Evolutionary conservation across 768 basidiomycete genomes (phyloP), one percentile per base, ranked within the genome.

Genomic region (Tulasnella sp.): DNA sequence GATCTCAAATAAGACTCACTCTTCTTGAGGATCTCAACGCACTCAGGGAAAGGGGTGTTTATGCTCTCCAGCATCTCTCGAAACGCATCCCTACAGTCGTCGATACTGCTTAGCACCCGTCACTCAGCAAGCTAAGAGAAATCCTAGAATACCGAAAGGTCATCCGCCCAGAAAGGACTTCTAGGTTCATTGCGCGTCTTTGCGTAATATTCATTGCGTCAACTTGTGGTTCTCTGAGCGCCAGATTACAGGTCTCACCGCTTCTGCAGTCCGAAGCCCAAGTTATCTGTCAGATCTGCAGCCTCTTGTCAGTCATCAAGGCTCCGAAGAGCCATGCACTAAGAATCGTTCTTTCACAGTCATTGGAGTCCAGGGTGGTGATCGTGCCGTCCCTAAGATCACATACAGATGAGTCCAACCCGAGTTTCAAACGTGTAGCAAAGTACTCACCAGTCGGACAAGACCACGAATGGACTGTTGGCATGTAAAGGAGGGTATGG

Each of bases 301-400:
- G 29, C 9, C 21, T 19, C n/a, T 11, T 34, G 25, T 19, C 38
- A 56, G 21, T 29, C 25, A 24, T 2, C 17, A 52, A 17, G 12
- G 21, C 15, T n/a, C 11, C 17, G 25, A 60, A 24, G 22, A 11
- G 22, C 11, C 19, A n/a, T 25, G 12, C 25, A 29, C 15, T 11
- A 24, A 45, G 22, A 24, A 21, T 34, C 24, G 19, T 42, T 1
- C 11, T 30, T 82, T 62, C 68, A 91, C 87, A 92, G 66, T 96
- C 92, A 70, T 97, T 97, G 5, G 88, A 91, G 69, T 97, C 92
- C 66, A 79, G 81, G 42, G 80, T 91, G 2, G 92, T 94, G 72
- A 97, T 94, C 12, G 92, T 97, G 66, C 72, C 73, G 53, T 74
- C 73, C 71, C 71, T 64, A 19, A n/a, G 2, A 10, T 7, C 19